These are phyloP conservation scores for Ogataea siamensis DNA, from an alignment of 805 yeast genomes.

Conservation along the genomic window DNA sequence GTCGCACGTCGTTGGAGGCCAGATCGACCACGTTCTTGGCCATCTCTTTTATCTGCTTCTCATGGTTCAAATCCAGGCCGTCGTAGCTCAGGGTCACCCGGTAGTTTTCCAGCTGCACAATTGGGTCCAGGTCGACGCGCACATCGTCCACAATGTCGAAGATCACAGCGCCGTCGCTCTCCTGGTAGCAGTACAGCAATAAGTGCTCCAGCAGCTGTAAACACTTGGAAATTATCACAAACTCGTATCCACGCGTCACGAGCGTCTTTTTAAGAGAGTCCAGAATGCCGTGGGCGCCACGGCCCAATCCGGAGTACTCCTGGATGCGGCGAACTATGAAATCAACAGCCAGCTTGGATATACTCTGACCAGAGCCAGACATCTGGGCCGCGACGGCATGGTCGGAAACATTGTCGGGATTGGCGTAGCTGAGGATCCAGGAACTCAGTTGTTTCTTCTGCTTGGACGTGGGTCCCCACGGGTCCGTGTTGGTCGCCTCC, in stretches of 20 bases:
- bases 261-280: conserved; percentile 26
- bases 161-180: conserved; percentile 6
- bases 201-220: conserved; percentile 28
- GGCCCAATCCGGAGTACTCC: conserved; percentile 17
- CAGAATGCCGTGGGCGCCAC: conserved; percentile 13
- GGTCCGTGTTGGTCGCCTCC: conserved; percentile 48
- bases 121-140: conserved; percentile 11
- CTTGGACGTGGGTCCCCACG: conserved; percentile 51
- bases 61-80: conserved; percentile 24
- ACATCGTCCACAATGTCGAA: conserved; percentile 27
- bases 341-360: conserved; percentile 22
- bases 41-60: conserved; percentile 22
- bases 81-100: conserved; percentile 23
- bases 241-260: conserved; percentile 32
- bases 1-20: conserved; percentile 12
- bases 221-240: conserved; percentile 28
- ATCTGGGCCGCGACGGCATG: conserved; percentile 4
- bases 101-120: conserved; percentile 17
- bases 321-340: conserved; percentile 21
- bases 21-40: conserved; percentile 17
- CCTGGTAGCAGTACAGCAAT: conserved; percentile 26
- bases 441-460: conserved; percentile 36
- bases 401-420: conserved; percentile 14
- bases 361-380: conserved; percentile 13
- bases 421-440: conserved; percentile 22